These are phyloP conservation scores for Alternaria solani DNA, from an alignment of 2,329 filamentous ascomycete species.

Conservation along the genomic window DNA sequence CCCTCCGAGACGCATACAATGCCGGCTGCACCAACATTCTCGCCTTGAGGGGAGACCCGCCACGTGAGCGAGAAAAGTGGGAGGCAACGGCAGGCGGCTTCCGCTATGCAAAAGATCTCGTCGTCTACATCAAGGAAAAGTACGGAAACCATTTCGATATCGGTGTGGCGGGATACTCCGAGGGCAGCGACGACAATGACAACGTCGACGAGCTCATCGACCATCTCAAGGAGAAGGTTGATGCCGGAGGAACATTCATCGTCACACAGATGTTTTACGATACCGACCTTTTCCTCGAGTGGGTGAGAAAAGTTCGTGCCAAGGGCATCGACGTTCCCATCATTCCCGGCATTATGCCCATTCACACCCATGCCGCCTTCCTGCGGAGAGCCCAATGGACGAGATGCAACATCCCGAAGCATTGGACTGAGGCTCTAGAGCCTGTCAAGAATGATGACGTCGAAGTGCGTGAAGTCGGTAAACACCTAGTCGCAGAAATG, in stretches of 20 bases:
- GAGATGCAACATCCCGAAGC: conserved; percentile 80
- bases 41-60: conserved; percentile 90
- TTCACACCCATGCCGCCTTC: conserved; percentile 94
- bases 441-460: conserved; percentile 97
- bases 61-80: conserved; percentile 93
- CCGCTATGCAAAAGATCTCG: conserved; percentile 89
- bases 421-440: conserved; percentile 83
- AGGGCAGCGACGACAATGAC: conserved; percentile 92
- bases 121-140: conserved; percentile 78
- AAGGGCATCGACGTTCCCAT: conserved; percentile 85
- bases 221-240: conserved; percentile 96
- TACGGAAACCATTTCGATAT: conserved; percentile 96
- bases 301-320: conserved; percentile 86
- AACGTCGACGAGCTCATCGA: conserved; percentile 85
- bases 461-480: conserved; percentile 88
- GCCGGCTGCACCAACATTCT: conserved; percentile 97
- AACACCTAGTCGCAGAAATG: conserved; percentile 85
- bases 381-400: conserved; percentile 90
- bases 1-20: conserved; percentile 87
- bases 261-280: conserved; percentile 99
- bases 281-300: conserved; percentile 90
- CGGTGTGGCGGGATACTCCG: conserved; percentile 94
- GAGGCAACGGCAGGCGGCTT: conserved; percentile 86
- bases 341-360: conserved; percentile 89
- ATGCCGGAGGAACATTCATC: conserved; percentile 90